Base-by-base conservation (phyloP, 139 green algal genomes). In the Haematococcus lacustris region DNA sequence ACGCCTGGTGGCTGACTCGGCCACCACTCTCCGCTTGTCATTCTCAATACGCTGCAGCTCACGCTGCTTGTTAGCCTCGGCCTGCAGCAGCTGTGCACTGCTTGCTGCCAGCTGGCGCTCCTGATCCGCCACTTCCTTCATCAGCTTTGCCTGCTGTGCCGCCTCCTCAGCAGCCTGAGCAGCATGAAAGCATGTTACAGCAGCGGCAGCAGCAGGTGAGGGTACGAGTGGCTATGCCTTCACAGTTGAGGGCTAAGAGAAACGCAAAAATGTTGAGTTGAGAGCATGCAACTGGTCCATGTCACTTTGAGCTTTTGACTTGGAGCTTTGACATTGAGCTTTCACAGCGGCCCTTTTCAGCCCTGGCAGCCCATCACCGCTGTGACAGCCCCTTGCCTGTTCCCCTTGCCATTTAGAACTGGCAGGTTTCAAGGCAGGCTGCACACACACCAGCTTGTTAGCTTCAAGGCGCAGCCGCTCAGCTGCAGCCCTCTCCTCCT, bases 41-140 rank as follows among this genome's bases (percentile, higher is more conserved):
- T 80, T 80, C 35, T n/a, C 51, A 2, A 73, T 41, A 1, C 6
- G n/a, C 70, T 80, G 75, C 62, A 73, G 38, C 57, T 70, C 47
- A 0, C 30, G 32, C 1, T 75, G n/a, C 0, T 0, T 21, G 7
- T 26, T 1, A n/a, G n/a, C n/a, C n/a, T n/a, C n/a, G n/a, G n/a
- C n/a, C n/a, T n/a, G n/a, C n/a, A n/a, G n/a, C n/a, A n/a, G n/a
- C n/a, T n/a, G n/a, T n/a, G n/a, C n/a, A n/a, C n/a, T n/a, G n/a
- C n/a, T n/a, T n/a, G n/a, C n/a, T n/a, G n/a, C n/a, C n/a, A n/a
- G n/a, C n/a, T n/a, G n/a, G 0, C n/a, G 43, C 23, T 75, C 68
- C 37, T 64, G 47, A 30, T 75, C 5, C 1, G 23, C 9, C 1
- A 71, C 34, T 5, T 68, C 61, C 5, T 68, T 68, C 5, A 25